Evolutionary conservation across 2,329 filamentous ascomycete species (phyloP).

Genomic region (Colletotrichum caudatum): DNA sequence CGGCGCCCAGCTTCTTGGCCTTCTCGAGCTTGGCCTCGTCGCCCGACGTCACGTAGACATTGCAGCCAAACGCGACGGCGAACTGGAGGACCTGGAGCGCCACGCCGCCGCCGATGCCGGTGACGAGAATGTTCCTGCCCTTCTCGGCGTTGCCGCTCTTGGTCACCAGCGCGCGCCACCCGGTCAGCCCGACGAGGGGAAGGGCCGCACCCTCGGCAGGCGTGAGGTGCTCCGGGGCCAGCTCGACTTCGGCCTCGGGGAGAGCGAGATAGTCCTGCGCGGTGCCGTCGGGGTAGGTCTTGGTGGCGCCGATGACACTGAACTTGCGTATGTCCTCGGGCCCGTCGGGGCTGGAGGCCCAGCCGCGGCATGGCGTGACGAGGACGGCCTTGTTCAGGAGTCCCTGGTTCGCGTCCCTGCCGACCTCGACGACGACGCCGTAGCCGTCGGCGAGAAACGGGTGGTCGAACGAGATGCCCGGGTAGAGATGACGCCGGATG

Average conservation of each 20-base stretch:
- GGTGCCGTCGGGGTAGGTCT: conserved; percentile 74
- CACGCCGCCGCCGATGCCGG: conserved; percentile 93
- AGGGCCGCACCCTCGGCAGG: conserved; percentile 84
- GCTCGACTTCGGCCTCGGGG: conserved; percentile 78
- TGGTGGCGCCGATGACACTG: conserved; percentile 77
- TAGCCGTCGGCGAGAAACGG: conserved; percentile 87
- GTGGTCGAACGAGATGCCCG: conserved; percentile 80
- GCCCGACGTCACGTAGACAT: conserved; percentile 85
- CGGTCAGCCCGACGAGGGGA: conserved; percentile 87
- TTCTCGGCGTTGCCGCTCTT: conserved; percentile 75
- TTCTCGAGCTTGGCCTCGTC: conserved; percentile 79
- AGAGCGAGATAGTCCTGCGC: conserved; percentile 80
- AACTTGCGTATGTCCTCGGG: conserved; percentile 75
- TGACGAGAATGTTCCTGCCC: conserved; percentile 84
- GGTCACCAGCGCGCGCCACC: conserved; percentile 85
- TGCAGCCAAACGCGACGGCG: conserved; percentile 77
- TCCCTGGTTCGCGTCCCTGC: conserved; percentile 59
- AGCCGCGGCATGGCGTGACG: conserved; percentile 81
- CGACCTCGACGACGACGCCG: conserved; percentile 77
- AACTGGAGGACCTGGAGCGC: conserved; percentile 86
- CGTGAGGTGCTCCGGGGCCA: conserved; percentile 77
- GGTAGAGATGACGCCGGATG: conserved; percentile 92
- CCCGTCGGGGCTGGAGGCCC: conserved; percentile 77
- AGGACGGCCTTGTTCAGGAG: conserved; percentile 77
- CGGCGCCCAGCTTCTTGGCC: conserved; percentile 79